Percentiles rank a stretch among this genome's conserved stretches.
phyloP scores from a whole-genome alignment of 495 filamentous ascomycete species.

The Parathielavia hyrcaniae region DNA sequence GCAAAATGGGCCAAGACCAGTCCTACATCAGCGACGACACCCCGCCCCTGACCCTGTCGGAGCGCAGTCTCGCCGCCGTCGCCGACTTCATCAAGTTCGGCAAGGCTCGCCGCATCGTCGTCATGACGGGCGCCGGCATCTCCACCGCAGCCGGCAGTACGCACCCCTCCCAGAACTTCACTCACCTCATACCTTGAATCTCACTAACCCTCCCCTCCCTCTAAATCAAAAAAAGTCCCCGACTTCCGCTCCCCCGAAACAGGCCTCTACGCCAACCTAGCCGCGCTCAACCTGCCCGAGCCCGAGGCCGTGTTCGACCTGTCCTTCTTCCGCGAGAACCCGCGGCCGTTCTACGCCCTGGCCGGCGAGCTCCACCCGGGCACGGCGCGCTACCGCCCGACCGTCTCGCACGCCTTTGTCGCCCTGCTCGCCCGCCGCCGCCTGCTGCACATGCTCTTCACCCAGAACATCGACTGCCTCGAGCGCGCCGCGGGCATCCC shows the following conservation, averaged over 20 bases:
- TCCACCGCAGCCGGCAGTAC: slow-evolving; percentile 53
- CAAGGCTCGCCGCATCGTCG: slow-evolving; percentile 61
- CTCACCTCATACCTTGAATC: too few relatives aligned
- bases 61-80: slow-evolving; percentile 62
- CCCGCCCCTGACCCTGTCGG: slow-evolving; percentile 56
- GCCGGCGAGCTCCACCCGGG: slow-evolving; percentile 90
- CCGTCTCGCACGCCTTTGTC: slow-evolving; percentile 80
- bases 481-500: slow-evolving; percentile 85
- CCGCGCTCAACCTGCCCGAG: slow-evolving; percentile 73
- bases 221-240: slow-evolving; percentile 42
- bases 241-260: slow-evolving; percentile 73
- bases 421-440: slow-evolving; percentile 64
- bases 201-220: background rate
- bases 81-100: slow-evolving; percentile 69
- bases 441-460: slow-evolving; percentile 78
- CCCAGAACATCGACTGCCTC: slow-evolving; percentile 95
- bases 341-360: slow-evolving; percentile 83
- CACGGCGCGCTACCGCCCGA: slow-evolving; percentile 71
- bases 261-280: slow-evolving; percentile 77
- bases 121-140: slow-evolving; percentile 68
- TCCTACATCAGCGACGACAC: slow-evolving; percentile 56
- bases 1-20: slow-evolving; percentile 44
- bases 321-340: slow-evolving; percentile 74
- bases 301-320: slow-evolving; percentile 80
- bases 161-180: slow-evolving; percentile 16